A percentile compares a stretch with the other conserved stretches of the same genome.
These are phyloP conservation scores for Lecanicillium sp. DNA, from an alignment of 2,329 filamentous ascomycete genomes.

Conservation along the genomic window DNA sequence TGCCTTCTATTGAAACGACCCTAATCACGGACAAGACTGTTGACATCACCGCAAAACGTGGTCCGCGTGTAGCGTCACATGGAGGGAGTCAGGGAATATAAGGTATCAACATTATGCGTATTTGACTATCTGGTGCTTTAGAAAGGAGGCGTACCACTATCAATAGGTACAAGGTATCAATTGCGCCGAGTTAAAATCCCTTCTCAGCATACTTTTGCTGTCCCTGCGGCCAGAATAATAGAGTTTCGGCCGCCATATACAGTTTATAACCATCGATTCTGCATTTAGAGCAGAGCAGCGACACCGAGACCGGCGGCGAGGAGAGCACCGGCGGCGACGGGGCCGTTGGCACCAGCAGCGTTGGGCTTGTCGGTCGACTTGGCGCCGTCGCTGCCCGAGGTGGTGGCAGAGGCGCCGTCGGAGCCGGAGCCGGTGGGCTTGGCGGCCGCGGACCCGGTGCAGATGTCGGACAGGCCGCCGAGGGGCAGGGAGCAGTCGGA, in stretches of 20 bases:
- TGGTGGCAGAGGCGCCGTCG: conserved; percentile 17
- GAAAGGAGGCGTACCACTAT: too few species aligned
- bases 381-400: conserved; percentile 35
- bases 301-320: not conserved
- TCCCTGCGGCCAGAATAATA: not conserved
- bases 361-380: not conserved
- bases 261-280: not conserved
- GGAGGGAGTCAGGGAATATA: too few species aligned
- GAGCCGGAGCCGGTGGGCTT: not conserved
- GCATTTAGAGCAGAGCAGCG: not conserved
- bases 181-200: not conserved
- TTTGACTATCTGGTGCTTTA: not conserved
- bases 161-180: conserved; percentile 1
- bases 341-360: not conserved
- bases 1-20: too few species aligned
- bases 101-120: conserved; percentile 1
- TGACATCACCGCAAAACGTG: too few species aligned
- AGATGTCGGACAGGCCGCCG: conserved; percentile 1
- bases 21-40: too few species aligned
- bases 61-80: too few species aligned
- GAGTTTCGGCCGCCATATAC: not conserved
- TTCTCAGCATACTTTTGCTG: not conserved
- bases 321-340: not conserved
- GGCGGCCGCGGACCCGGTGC: not conserved
- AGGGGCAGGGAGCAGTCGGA: conserved; percentile 22